phyloP scores from a whole-genome alignment of 176 grass and related monocot genomes.

The Coix lacrymajobi region DNA sequence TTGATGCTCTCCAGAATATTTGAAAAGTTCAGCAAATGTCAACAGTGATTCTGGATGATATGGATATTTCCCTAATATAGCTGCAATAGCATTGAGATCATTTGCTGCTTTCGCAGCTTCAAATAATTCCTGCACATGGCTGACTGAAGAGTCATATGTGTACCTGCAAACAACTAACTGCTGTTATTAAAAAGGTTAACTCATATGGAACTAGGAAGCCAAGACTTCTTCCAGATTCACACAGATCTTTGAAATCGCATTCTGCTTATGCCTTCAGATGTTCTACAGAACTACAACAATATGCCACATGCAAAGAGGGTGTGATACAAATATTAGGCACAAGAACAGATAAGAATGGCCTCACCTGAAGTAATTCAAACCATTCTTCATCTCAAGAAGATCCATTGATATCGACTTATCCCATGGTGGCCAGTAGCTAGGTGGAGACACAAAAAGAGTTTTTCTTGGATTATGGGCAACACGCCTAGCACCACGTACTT shows the following conservation, averaged over 20 bases:
- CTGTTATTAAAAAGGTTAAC: slow-evolving; percentile 7
- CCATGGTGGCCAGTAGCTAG: slow-evolving; percentile 76
- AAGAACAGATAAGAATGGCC: background rate
- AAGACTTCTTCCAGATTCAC: background rate
- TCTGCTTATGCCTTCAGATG: background rate
- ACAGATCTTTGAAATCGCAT: background rate
- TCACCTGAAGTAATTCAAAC: slow-evolving; percentile 90
- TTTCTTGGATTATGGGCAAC: slow-evolving; percentile 68
- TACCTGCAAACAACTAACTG: slow-evolving; percentile 50
- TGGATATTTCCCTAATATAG: slow-evolving; percentile 61
- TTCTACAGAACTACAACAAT: background rate
- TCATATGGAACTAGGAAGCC: background rate
- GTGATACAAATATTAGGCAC: background rate
- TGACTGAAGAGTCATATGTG: slow-evolving; percentile 51
- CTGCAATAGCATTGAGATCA: slow-evolving; percentile 85
- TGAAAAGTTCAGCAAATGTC: slow-evolving; percentile 93
- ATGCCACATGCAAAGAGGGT: background rate
- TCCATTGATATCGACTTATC: slow-evolving; percentile 88
- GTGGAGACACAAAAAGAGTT: slow-evolving; percentile 76
- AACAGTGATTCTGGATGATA: slow-evolving; percentile 89
- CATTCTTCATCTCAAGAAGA: slow-evolving; percentile 68
- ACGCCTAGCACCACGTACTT: slow-evolving; percentile 68
- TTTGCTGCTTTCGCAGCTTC: slow-evolving; percentile 86
- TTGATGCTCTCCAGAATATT: slow-evolving; percentile 97
- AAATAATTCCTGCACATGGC: slow-evolving; percentile 78